Conservation (phyloP, 1,139 yeast genomes). For the Zygosaccharomyces pseudobailii region DNA sequence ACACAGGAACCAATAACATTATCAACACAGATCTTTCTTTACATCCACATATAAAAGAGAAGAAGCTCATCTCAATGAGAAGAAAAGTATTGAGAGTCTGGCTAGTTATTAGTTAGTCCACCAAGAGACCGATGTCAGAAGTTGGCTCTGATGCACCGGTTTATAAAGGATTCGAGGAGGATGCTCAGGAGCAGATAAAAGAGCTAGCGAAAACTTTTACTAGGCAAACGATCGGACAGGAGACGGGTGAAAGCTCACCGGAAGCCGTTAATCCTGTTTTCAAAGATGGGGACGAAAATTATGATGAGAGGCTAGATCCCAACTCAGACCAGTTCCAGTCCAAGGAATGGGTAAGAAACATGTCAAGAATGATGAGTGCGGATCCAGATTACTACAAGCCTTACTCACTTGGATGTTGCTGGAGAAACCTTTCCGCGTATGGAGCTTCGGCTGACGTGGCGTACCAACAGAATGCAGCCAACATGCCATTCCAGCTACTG, state of each 20-base stretch:
- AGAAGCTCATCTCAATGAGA: no score
- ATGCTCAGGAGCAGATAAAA: conserved; percentile 13
- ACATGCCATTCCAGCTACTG: conserved; percentile 37
- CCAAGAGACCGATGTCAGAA: neutral
- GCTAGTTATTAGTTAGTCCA: no score
- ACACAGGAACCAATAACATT: no score
- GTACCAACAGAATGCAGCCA: conserved; percentile 67
- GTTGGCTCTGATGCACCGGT: neutral
- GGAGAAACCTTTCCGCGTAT: conserved; percentile 60
- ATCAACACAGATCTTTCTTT: no score
- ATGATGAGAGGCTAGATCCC: conserved; percentile 50
- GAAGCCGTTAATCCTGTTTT: neutral
- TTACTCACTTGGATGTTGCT: conserved; percentile 63
- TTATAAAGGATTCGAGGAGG: conserved; percentile 19
- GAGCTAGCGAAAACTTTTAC: conserved; percentile 15
- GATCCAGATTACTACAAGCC: conserved; percentile 64
- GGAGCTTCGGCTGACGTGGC: conserved; percentile 77
- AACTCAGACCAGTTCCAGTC: conserved; percentile 53
- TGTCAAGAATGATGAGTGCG: conserved; percentile 49
- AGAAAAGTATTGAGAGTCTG: no score
- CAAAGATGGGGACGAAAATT: conserved; percentile 17
- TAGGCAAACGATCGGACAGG: conserved; percentile 3
- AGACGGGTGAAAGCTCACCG: neutral
- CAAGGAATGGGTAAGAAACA: conserved; percentile 66
- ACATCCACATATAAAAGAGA: no score